Evolutionary conservation across 108 stramenopile genomes (phyloP).

Genomic region (Conticribra guillardii): DNA sequence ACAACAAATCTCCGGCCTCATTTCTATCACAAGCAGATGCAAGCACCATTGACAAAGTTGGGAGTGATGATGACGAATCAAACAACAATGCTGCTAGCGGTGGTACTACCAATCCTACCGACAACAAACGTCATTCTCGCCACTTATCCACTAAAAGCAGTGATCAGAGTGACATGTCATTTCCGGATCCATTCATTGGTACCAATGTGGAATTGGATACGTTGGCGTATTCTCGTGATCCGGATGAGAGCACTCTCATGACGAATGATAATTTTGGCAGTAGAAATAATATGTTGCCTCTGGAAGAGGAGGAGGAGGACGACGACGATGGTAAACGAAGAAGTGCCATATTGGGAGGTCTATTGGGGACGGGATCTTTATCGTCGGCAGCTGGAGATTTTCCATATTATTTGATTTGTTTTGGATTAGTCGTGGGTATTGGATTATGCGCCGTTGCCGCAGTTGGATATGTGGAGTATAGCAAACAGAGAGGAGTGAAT

Average conservation of each 20-base stretch:
- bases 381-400: neutral
- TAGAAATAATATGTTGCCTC: neutral
- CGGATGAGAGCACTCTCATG: constrained; percentile 29
- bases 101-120: too few species aligned
- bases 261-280: constrained; percentile 16
- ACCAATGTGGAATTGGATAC: constrained; percentile 26
- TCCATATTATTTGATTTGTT: constrained; percentile 27
- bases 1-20: constrained; percentile 6
- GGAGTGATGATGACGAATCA: constrained; percentile 17
- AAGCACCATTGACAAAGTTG: constrained; percentile 21
- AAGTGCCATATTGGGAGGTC: neutral
- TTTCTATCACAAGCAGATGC: constrained; percentile 9
- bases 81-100: too few species aligned
- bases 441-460: constrained; percentile 29
- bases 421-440: constrained; percentile 40
- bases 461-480: constrained; percentile 28
- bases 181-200: constrained; percentile 31
- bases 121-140: neutral
- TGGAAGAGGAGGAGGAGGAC: neutral
- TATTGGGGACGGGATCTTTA: constrained; percentile 5
- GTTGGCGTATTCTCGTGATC: constrained; percentile 38
- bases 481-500: constrained; percentile 3
- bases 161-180: neutral
- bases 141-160: neutral
- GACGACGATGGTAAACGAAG: neutral